Percentiles rank a stretch among this genome's conserved stretches.
Conservation (phyloP, 805 yeast genomes). For the Spathaspora arborariae region DNA sequence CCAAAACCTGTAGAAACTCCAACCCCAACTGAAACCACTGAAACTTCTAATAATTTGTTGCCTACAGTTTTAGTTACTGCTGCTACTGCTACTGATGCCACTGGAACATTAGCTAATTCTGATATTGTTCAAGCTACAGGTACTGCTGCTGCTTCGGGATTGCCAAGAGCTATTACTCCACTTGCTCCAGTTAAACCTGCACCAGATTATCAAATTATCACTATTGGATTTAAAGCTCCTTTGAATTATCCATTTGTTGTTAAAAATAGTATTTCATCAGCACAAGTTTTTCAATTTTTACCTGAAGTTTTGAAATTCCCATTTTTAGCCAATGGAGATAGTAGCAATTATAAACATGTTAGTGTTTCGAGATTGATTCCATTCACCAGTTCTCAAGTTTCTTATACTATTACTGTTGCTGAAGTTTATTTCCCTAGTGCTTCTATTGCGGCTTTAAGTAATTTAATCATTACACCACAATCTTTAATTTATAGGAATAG, state of each 20-base stretch:
- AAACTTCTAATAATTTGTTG: conserved; percentile 30
- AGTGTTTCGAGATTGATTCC: conserved; percentile 73
- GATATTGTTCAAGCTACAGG: conserved; percentile 30
- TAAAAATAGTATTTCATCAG: conserved; percentile 65
- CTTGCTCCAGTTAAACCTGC: conserved; percentile 45
- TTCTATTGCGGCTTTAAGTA: conserved; percentile 47
- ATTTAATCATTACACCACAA: conserved; percentile 43
- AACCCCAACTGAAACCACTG: conserved; percentile 9
- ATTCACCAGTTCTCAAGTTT: conserved; percentile 47
- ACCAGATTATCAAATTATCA: conserved; percentile 48
- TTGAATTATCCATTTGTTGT: conserved; percentile 86
- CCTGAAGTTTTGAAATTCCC: conserved; percentile 72
- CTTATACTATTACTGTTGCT: conserved; percentile 82
- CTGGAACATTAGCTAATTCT: conserved; percentile 20
- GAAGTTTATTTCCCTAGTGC: conserved; percentile 73
- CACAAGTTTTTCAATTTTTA: conserved; percentile 80
- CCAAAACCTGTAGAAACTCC: no score
- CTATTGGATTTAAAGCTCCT: conserved; percentile 73
- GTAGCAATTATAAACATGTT: conserved; percentile 35
- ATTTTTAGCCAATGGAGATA: conserved; percentile 29
- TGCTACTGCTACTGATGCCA: conserved; percentile 12
- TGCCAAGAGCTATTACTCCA: conserved; percentile 84
- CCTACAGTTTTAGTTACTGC: conserved; percentile 32
- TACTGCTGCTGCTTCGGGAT: conserved; percentile 40
- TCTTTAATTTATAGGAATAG: conserved; percentile 63